A percentile compares a stretch with the other conserved stretches of the same genome.
phyloP scores from a whole-genome alignment of 2,329 filamentous ascomycete species.

The Thelonectria blattea region DNA sequence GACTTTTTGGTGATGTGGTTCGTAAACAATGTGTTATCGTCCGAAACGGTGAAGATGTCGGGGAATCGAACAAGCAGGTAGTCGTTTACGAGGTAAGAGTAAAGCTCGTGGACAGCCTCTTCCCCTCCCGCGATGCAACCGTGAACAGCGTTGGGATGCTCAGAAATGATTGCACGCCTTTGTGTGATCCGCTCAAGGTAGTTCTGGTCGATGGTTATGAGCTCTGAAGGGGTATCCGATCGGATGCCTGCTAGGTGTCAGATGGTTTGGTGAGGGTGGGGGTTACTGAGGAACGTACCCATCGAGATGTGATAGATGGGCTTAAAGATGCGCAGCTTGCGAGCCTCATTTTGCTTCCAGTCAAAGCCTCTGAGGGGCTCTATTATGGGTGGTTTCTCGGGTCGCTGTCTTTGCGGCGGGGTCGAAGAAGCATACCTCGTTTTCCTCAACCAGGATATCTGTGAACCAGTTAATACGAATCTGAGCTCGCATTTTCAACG shows the following conservation, averaged over 20 bases:
- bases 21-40: background rate
- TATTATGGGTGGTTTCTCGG: background rate
- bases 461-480: background rate
- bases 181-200: background rate
- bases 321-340: background rate
- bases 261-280: background rate
- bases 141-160: background rate
- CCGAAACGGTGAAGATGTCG: background rate
- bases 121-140: background rate
- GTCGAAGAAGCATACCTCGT: background rate
- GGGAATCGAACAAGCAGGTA: conserved; percentile 1
- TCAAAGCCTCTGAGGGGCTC: background rate
- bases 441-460: background rate
- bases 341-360: background rate
- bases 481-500: background rate
- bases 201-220: background rate
- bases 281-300: background rate
- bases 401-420: background rate
- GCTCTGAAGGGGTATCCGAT: background rate
- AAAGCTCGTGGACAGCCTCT: background rate
- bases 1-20: conserved; percentile 31
- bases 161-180: background rate
- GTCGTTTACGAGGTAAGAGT: background rate
- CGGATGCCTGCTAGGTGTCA: background rate
- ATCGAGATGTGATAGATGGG: background rate